Base-by-base conservation (phyloP, 2,329 filamentous ascomycete species). In the Nemania bipapillata region DNA sequence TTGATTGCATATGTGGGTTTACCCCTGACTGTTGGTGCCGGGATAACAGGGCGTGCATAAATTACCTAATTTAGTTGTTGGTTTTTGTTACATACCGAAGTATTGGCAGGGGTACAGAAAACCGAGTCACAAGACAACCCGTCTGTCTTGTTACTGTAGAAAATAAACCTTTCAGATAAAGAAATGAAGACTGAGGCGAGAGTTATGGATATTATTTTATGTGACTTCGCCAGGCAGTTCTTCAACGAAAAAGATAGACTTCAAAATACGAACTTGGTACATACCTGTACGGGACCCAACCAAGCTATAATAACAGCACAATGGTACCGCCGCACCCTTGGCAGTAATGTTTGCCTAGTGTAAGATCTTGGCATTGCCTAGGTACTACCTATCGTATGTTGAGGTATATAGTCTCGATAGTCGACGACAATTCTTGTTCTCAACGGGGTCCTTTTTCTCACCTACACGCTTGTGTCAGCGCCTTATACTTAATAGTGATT, bases 341-440 rank as follows among this genome's bases (percentile, higher is more conserved):
- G 50, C 40, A 17, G 40, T n/a, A 45, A 45, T 20, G 40, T 45
- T n/a, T n/a, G 40, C 40, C 40, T 45, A 6, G 40, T 3, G 17
- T n/a, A 45, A 17, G 17, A 32, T 30, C 62, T 65, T 65, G 62
- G 62, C 62, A 26, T n/a, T n/a, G n/a, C n/a, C n/a, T n/a, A n/a
- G n/a, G n/a, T n/a, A n/a, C n/a, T n/a, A n/a, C n/a, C 52, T 26
- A 53, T 65, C 62, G 52, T 59, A 65, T 65, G 58, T 64, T 59
- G 53, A 65, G 62, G 61, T 45, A 52, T 42, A 42, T 15, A 42
- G 26, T 17, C 9, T n/a, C n/a, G n/a, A n/a, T n/a, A 28, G 47
- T 28, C 28, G 28, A 50, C 47, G 24, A n/a, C 22, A 28, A 24
- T 50, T 28, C 24, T 53, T 20, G 28, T n/a, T 50, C 42, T 22